phyloP scores from a whole-genome alignment of 306 rosid species.

The Mucuna pruriens region DNA sequence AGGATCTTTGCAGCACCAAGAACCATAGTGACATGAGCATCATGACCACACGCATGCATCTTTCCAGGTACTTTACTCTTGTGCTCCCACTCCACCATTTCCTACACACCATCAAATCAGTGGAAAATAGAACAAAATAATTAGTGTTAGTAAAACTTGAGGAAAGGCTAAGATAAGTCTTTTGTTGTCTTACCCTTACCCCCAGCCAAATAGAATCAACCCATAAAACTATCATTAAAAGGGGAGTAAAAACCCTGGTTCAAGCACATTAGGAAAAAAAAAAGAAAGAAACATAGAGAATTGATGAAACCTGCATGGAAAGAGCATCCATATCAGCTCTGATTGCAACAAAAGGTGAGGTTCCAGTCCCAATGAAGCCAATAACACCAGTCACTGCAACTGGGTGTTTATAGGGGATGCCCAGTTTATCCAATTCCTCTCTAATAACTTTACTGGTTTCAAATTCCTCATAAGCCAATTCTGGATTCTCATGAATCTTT shows the following conservation, averaged over 20 bases:
- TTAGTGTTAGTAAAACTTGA: background rate
- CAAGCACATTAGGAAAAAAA: background rate
- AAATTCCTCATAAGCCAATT: background rate
- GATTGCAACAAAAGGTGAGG: slow-evolving; percentile 74
- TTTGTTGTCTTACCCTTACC: background rate
- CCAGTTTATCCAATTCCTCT: slow-evolving; percentile 15
- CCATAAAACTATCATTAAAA: background rate
- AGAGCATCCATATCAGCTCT: slow-evolving; percentile 94
- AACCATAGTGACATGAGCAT: slow-evolving; percentile 77
- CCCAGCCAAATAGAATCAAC: background rate
- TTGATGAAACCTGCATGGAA: slow-evolving; percentile 57
- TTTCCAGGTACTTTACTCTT: slow-evolving; percentile 47
- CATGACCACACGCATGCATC: slow-evolving; percentile 90
- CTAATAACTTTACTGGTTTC: slow-evolving; percentile 17
- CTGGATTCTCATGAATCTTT: slow-evolving; percentile 23
- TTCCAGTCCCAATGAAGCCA: slow-evolving; percentile 68
- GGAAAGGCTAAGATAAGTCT: background rate
- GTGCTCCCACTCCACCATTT: slow-evolving; percentile 38
- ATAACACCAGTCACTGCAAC: slow-evolving; percentile 66
- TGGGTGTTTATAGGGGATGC: background rate
- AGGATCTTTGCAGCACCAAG: slow-evolving; percentile 83
- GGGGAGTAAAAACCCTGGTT: background rate
- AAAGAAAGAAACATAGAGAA: background rate
- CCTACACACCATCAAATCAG: slow-evolving; percentile 41
- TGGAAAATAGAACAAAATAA: background rate